Conservation (phyloP, 2,329 filamentous ascomycete genomes). For the Penicillium sclerotigenum region DNA sequence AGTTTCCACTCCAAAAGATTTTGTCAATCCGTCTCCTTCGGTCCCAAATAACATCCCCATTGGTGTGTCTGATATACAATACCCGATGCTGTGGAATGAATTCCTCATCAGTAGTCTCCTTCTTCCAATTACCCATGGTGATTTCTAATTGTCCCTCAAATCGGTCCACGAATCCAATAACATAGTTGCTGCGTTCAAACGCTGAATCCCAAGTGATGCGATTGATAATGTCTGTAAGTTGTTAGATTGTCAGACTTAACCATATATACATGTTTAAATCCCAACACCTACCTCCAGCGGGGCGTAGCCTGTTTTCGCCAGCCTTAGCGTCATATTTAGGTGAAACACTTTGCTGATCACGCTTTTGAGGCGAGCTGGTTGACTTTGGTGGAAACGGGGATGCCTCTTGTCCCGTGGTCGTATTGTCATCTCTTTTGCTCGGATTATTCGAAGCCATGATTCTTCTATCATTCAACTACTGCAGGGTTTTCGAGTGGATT, state of each 20-base stretch:
- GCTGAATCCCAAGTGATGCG: constrained; percentile 51
- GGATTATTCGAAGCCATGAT: neutral
- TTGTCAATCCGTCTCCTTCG: constrained; percentile 47
- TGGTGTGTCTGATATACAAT: constrained; percentile 44
- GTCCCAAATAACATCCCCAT: constrained; percentile 51
- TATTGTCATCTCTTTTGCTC: neutral
- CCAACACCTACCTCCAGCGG: constrained; percentile 13
- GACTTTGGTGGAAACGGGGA: neutral
- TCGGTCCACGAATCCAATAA: constrained; percentile 55
- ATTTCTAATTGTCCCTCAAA: constrained; percentile 52
- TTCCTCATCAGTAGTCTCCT: constrained; percentile 53
- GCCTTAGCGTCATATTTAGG: constrained; percentile 5
- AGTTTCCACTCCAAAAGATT: constrained; percentile 47
- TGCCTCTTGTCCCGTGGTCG: neutral
- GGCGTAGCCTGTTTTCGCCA: constrained; percentile 19
- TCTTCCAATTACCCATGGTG: constrained; percentile 50
- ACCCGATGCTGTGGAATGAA: constrained; percentile 57
- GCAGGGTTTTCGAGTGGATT: no score
- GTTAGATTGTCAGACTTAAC: neutral
- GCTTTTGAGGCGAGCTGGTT: neutral
- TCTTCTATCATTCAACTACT: no score
- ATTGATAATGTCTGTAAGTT: constrained; percentile 44
- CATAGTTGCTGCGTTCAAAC: constrained; percentile 45
- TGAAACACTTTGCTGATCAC: neutral
- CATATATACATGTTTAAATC: neutral